Evolutionary conservation across 768 basidiomycete species (phyloP).

Genomic region (Polyporus arcularius): DNA sequence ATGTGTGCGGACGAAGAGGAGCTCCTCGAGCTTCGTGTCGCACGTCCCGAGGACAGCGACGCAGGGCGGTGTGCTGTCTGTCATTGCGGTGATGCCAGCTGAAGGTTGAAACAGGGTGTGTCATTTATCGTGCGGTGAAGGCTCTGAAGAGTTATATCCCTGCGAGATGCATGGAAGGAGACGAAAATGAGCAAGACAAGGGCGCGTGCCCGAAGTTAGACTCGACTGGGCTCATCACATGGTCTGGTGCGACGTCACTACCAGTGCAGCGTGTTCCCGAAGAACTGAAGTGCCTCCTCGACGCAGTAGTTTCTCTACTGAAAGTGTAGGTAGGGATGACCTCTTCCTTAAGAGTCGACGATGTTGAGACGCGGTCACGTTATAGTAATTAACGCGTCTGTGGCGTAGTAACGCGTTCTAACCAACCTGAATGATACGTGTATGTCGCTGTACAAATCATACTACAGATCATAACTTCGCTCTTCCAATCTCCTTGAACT

Average conservation of each 20-base stretch:
- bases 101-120: neutral
- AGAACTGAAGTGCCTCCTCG: neutral
- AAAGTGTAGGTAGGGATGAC: too few species aligned
- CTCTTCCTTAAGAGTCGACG: too few species aligned
- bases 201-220: neutral
- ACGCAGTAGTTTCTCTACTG: neutral
- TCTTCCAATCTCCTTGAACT: slow-evolving; percentile 12
- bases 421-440: neutral
- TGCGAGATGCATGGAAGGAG: too few species aligned
- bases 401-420: neutral
- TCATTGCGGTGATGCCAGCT: neutral
- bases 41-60: slow-evolving; percentile 23
- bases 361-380: slow-evolving; percentile 3
- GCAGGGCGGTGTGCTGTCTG: neutral
- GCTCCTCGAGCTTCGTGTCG: slow-evolving; percentile 25
- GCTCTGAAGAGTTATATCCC: too few species aligned
- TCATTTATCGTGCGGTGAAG: neutral
- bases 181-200: too few species aligned
- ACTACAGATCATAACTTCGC: neutral
- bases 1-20: slow-evolving; percentile 17
- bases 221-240: slow-evolving; percentile 5
- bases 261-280: neutral
- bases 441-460: neutral
- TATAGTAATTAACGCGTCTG: neutral
- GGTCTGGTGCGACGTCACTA: neutral